A percentile compares a stretch with the other conserved stretches of the same genome.
These are phyloP conservation scores for Crepidotus variabilis DNA, from an alignment of 768 basidiomycete species.

Conservation along the genomic window DNA sequence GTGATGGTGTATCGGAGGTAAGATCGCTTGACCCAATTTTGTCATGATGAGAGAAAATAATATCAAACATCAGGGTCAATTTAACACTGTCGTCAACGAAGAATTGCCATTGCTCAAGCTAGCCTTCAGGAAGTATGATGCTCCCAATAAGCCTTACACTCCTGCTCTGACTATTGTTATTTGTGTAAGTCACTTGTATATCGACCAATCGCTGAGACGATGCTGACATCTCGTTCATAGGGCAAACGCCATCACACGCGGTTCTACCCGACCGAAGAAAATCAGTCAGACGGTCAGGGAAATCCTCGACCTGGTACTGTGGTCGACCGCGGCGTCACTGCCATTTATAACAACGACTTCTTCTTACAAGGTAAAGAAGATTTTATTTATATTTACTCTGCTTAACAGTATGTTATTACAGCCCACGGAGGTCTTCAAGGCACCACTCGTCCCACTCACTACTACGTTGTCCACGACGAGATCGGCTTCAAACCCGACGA, in stretches of 20 bases:
- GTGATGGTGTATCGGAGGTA: conserved; percentile 83
- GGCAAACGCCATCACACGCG: conserved; percentile 54
- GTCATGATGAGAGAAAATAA: neutral
- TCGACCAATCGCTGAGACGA: conserved; percentile 12
- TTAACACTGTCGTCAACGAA: conserved; percentile 52
- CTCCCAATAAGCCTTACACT: conserved; percentile 32
- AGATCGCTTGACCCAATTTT: conserved; percentile 22
- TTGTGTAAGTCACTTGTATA: conserved; percentile 51
- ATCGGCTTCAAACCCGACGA: conserved; percentile 64
- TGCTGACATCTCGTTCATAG: conserved; percentile 12
- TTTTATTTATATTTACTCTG: neutral
- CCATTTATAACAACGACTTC: conserved; percentile 64
- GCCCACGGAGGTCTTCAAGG: conserved; percentile 78
- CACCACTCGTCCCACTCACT: conserved; percentile 72
- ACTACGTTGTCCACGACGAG: conserved; percentile 80
- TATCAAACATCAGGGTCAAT: conserved; percentile 61
- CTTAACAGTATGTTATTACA: conserved; percentile 12
- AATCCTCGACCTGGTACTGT: conserved; percentile 79
- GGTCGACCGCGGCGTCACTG: conserved; percentile 74
- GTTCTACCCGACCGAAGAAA: conserved; percentile 57
- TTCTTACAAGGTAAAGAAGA: conserved; percentile 60
- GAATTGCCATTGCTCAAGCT: conserved; percentile 64
- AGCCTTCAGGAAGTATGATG: conserved; percentile 51
- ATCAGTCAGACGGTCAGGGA: conserved; percentile 56
- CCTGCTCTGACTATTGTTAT: conserved; percentile 71